Conservation (phyloP, 2,329 filamentous ascomycete species). For the Penicillium frequentans region DNA sequence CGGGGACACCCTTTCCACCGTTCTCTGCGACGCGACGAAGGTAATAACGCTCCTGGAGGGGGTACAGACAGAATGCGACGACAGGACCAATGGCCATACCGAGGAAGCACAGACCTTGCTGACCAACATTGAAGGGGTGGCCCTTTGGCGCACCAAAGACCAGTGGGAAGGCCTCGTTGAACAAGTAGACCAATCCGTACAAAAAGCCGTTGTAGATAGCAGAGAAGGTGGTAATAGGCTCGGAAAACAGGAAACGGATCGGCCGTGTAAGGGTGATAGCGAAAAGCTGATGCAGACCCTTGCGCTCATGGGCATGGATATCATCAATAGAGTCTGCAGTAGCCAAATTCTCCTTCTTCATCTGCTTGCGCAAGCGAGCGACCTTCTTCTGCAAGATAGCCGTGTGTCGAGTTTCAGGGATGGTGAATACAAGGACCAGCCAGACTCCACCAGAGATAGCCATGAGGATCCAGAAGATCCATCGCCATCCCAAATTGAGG, state of each 20-base stretch:
- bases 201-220: constrained; percentile 58
- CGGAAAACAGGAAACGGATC: constrained; percentile 41
- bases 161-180: constrained; percentile 67
- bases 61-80: constrained; percentile 57
- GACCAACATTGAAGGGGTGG: constrained; percentile 56
- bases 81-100: constrained; percentile 63
- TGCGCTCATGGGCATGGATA: constrained; percentile 44
- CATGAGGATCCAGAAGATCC: constrained; percentile 63
- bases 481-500: constrained; percentile 48
- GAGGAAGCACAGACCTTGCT: constrained; percentile 57
- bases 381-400: constrained; percentile 59
- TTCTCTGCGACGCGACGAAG: constrained; percentile 43
- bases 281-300: constrained; percentile 72
- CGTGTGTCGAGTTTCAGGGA: constrained; percentile 58
- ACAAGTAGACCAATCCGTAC: constrained; percentile 74
- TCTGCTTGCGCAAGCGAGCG: constrained; percentile 48
- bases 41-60: constrained; percentile 47
- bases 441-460: constrained; percentile 56
- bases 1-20: constrained; percentile 56
- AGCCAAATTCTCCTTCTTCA: constrained; percentile 51
- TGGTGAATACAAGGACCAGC: constrained; percentile 43
- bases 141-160: constrained; percentile 66
- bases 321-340: constrained; percentile 59
- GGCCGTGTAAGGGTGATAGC: constrained; percentile 68
- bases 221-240: constrained; percentile 31